Evolutionary conservation across 371 early-diverging fungal species (phyloP), one percentile per base, ranked within the genome.

Genomic region (Mortierella sp.): DNA sequence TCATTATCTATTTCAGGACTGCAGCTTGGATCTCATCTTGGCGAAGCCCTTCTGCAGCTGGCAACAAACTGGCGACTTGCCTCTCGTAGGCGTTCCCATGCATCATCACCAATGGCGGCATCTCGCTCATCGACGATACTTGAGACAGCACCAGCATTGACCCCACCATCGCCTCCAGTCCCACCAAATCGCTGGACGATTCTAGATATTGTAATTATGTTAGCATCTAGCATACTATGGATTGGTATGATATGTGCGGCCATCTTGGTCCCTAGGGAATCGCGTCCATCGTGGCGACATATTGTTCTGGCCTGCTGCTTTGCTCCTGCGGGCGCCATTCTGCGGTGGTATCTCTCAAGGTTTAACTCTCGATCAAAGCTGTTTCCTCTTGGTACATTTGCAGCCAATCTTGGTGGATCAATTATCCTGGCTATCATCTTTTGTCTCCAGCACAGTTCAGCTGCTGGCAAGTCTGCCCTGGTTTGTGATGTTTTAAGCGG

Each of bases 321-420:
- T 87, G 91, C 92, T 4, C 92, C 95, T 1, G 82, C 89, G 0
- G 91, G 89, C 58, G 93, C 96, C 2, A 75, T 96, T 11, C 27
- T 92, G 8, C 92, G 96, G n/a, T 96, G 94, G 94, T 82, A 86
- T 27, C 88, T 95, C 44, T 90, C 95, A 0, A 85, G 90, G 63
- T 90, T 89, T 75, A 95, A 95, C 72, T 72, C 83, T 5, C 44
- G 60, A 29, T 60, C 70, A 11, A 73, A 83, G 0, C 56, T 75
- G 18, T 92, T 93, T 63, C 94, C 94, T 2, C 35, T 92, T 4
- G 96, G 96, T 11, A 96, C 96, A 0, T 93, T 93, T 81, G 71
- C 87, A 21, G 96, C 92, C 24, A 96, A 96, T 74, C 78, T 94
- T 2, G 70, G 89, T 11, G 96, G 95, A 0, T 91, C 95, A 0